phyloP scores from a whole-genome alignment of 768 basidiomycete species.

The Boletus rex-veris region DNA sequence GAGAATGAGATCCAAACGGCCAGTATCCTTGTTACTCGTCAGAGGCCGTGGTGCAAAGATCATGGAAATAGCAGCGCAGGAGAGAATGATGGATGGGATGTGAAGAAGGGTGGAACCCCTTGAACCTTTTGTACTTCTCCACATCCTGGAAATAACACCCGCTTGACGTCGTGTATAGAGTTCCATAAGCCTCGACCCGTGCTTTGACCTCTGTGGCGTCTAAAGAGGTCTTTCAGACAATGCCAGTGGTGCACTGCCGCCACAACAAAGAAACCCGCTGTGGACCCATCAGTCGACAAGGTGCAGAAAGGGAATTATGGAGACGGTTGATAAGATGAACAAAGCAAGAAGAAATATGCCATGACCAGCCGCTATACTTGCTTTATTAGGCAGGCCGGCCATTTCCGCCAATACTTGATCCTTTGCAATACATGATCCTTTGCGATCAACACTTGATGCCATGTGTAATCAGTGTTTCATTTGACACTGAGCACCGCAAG shows the following conservation, averaged over 20 bases:
- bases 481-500: constrained; percentile 14
- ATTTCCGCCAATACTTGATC: constrained; percentile 3
- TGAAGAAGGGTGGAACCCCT: background rate
- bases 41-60: constrained; percentile 2
- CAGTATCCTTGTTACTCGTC: background rate
- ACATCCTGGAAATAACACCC: constrained; percentile 3
- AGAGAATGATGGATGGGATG: background rate
- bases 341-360: constrained; percentile 17
- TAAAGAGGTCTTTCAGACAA: constrained; percentile 14
- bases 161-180: constrained; percentile 7
- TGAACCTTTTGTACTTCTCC: constrained; percentile 19
- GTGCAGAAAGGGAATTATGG: background rate
- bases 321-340: constrained; percentile 15
- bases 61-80: constrained; percentile 3
- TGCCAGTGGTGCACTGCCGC: constrained; percentile 14
- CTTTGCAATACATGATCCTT: constrained; percentile 9
- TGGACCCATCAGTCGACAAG: constrained; percentile 1
- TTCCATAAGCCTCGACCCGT: background rate
- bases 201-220: constrained; percentile 20
- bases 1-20: background rate
- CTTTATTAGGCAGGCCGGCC: constrained; percentile 16
- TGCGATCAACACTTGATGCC: constrained; percentile 4
- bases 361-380: background rate
- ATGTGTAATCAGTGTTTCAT: constrained; percentile 6
- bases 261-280: constrained; percentile 12